A percentile compares a stretch with the other conserved stretches of the same genome.
phyloP scores from a whole-genome alignment of 306 rosid species.

The Calophaca sinica region DNA sequence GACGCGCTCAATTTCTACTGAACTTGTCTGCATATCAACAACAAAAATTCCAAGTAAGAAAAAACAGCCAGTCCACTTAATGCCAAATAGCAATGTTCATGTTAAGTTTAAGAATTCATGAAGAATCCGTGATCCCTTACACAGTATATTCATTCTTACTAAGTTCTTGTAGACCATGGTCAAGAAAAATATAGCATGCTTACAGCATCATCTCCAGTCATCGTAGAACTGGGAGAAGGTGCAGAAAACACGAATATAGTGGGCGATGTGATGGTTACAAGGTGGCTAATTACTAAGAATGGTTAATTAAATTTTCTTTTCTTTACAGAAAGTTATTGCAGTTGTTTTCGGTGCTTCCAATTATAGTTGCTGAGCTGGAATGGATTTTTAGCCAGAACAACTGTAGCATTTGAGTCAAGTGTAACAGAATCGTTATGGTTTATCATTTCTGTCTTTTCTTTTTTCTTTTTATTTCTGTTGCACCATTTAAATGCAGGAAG shows the following conservation, averaged over 20 bases:
- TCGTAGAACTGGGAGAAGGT: not conserved
- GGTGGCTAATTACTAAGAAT: not conserved
- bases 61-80: constrained; percentile 14
- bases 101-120: not conserved
- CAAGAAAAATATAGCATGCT: constrained; percentile 2
- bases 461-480: not conserved
- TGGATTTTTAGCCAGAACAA: not conserved
- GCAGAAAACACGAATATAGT: not conserved
- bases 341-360: not conserved
- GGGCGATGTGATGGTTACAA: not conserved
- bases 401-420: not conserved
- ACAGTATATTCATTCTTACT: not conserved
- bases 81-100: constrained; percentile 6
- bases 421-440: not conserved
- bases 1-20: constrained; percentile 76
- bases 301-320: not conserved
- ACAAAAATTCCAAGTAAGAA: too few species aligned
- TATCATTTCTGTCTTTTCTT: not conserved
- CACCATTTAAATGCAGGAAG: not conserved
- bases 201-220: not conserved
- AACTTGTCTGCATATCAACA: constrained; percentile 65
- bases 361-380: not conserved
- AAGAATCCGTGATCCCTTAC: not conserved
- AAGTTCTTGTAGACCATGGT: not conserved
- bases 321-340: not conserved